These are phyloP conservation scores for Fusarium sp. DNA, from an alignment of 2,329 filamentous ascomycete genomes.

Conservation along the genomic window DNA sequence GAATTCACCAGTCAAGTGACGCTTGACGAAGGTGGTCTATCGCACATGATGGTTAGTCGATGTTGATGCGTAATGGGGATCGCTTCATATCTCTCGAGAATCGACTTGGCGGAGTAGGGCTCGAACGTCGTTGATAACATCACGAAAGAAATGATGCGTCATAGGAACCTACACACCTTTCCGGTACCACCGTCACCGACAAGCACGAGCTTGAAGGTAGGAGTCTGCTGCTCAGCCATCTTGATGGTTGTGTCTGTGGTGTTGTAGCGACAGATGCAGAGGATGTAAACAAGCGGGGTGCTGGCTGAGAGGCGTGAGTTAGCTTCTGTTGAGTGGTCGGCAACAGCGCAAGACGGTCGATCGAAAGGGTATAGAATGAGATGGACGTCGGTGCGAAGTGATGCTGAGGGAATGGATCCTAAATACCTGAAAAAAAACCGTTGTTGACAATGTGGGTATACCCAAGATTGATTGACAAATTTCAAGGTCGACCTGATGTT, in stretches of 20 bases:
- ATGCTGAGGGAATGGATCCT: conserved; percentile 28
- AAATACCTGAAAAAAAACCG: conserved; percentile 41
- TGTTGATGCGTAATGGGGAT: conserved; percentile 6
- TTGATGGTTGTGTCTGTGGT: conserved; percentile 45
- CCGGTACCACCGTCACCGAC: conserved; percentile 99
- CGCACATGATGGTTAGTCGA: conserved; percentile 31
- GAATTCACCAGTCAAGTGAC: conserved; percentile 99
- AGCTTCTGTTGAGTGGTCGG: conserved; percentile 40
- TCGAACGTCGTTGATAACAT: conserved; percentile 33
- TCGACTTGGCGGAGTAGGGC: conserved; percentile 38
- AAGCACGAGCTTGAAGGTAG: conserved; percentile 99
- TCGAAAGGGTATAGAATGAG: conserved; percentile 10
- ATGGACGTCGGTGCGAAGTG: conserved; percentile 20
- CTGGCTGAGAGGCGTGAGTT: conserved; percentile 50
- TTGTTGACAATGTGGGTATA: conserved; percentile 45
- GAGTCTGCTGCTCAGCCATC: conserved; percentile 72
- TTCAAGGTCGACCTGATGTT: conserved; percentile 52
- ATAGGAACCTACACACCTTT: conserved; percentile 72
- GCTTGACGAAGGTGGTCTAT: conserved; percentile 99
- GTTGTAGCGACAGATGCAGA: conserved; percentile 43
- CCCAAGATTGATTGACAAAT: conserved; percentile 48
- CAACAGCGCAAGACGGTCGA: conserved; percentile 23
- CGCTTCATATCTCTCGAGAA: conserved; percentile 21
- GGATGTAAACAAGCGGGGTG: conserved; percentile 61
- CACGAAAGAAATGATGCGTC: conserved; percentile 28